Evolutionary conservation across 257 asterid species (phyloP).

Genomic region (Gentiana dahurica): DNA sequence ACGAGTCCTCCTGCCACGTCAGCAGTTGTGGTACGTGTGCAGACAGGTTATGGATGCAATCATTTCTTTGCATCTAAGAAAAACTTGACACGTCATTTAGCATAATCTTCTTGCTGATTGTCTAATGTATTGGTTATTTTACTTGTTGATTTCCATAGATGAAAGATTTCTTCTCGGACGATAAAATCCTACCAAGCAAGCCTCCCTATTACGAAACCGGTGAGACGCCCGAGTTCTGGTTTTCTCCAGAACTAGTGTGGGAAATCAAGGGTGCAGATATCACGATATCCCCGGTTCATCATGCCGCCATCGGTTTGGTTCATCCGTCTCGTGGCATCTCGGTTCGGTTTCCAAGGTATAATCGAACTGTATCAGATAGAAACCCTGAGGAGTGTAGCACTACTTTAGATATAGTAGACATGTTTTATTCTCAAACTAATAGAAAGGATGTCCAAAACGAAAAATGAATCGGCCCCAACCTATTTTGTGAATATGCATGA

Average conservation of each 20-base stretch:
- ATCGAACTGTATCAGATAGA: conserved; percentile 45
- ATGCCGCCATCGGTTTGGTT: conserved; percentile 67
- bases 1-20: too few relatives aligned
- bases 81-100: too few relatives aligned
- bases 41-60: too few relatives aligned
- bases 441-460: conserved; percentile 51
- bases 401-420: conserved; percentile 52
- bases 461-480: background rate
- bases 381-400: conserved; percentile 84
- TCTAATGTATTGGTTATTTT: conserved; percentile 1
- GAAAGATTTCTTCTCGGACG: conserved; percentile 58
- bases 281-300: conserved; percentile 75
- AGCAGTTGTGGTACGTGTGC: too few relatives aligned
- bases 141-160: conserved; percentile 35
- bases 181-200: conserved; percentile 43
- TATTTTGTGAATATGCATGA: background rate
- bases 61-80: too few relatives aligned
- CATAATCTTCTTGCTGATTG: too few relatives aligned
- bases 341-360: conserved; percentile 67
- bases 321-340: conserved; percentile 86
- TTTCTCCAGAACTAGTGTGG: conserved; percentile 71
- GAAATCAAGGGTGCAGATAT: conserved; percentile 78
- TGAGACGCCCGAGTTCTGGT: conserved; percentile 80
- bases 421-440: conserved; percentile 63
- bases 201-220: conserved; percentile 66